Conservation (phyloP, 2,329 filamentous ascomycete genomes). For the Penicillium sp. region DNA sequence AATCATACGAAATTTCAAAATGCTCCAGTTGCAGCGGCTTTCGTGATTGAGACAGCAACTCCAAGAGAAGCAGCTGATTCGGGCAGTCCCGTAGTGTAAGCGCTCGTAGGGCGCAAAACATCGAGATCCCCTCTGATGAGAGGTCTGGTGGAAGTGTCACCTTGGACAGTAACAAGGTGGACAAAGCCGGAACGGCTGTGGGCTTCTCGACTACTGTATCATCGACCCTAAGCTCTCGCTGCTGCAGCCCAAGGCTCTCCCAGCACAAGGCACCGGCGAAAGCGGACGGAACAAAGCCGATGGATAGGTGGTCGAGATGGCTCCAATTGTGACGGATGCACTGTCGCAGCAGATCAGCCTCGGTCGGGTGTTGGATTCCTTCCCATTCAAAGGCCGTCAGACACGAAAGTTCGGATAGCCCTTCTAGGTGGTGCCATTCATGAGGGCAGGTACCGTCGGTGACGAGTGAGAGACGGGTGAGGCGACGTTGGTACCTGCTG, state of each 20-base stretch:
- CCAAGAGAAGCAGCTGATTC: not conserved
- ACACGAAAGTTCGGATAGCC: not conserved
- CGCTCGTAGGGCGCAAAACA: not conserved
- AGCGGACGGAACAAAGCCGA: not conserved
- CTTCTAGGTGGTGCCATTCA: not conserved
- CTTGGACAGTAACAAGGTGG: not conserved
- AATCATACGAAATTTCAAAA: not conserved
- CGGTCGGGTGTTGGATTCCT: not conserved
- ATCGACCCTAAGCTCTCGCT: not conserved
- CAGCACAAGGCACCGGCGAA: not conserved
- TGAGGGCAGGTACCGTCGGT: constrained; percentile 1
- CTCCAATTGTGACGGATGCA: not conserved
- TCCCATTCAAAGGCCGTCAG: not conserved
- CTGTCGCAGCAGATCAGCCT: not conserved
- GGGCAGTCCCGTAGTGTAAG: not conserved
- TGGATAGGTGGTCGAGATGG: not conserved
- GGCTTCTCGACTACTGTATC: not conserved
- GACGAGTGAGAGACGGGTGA: not conserved
- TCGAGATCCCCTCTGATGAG: not conserved
- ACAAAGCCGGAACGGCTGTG: not conserved
- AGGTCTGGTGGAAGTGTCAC: not conserved
- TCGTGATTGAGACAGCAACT: not conserved
- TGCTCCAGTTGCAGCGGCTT: not conserved
- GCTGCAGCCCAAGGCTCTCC: not conserved
- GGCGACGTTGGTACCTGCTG: not conserved